These are phyloP conservation scores for Apiotrichum gracile DNA, from an alignment of 1,284 basidiomycete species.

Conservation along the genomic window DNA sequence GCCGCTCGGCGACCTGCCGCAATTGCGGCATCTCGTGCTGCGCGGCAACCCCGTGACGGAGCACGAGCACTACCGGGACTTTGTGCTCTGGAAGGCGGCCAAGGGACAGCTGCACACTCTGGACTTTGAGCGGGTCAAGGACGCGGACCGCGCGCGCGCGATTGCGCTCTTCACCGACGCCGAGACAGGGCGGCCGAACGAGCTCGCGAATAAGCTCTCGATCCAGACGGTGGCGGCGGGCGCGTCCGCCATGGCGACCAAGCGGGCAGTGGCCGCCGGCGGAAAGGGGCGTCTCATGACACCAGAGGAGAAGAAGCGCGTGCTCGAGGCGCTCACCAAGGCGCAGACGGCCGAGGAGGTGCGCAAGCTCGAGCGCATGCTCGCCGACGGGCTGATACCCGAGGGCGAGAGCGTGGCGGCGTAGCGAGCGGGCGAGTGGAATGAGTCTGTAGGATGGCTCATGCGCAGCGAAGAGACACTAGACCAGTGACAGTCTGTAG, in stretches of 20 bases:
- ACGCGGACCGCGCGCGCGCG: constrained; percentile 74
- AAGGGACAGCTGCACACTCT: constrained; percentile 70
- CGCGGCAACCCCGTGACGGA: constrained; percentile 86
- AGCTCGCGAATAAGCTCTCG: constrained; percentile 70
- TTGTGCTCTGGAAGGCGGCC: constrained; percentile 56
- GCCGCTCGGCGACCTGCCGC: constrained; percentile 71
- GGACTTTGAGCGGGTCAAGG: constrained; percentile 93
- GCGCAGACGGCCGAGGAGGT: constrained; percentile 90
- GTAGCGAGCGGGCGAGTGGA: neutral
- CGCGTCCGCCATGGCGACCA: constrained; percentile 48
- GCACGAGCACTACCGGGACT: constrained; percentile 95
- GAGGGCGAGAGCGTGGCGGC: constrained; percentile 33
- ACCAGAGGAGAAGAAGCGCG: constrained; percentile 78
- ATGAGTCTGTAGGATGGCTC: too few species aligned
- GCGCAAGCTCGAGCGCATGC: constrained; percentile 73
- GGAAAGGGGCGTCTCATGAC: constrained; percentile 70
- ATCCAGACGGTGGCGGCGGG: constrained; percentile 64
- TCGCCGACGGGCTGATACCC: constrained; percentile 79
- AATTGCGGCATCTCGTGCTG: constrained; percentile 74
- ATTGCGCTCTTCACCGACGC: constrained; percentile 68
- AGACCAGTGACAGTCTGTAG: neutral
- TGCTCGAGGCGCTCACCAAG: constrained; percentile 81
- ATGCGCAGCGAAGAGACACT: neutral
- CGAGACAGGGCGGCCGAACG: constrained; percentile 65
- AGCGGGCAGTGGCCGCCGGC: constrained; percentile 53